Percentiles rank a stretch among this genome's conserved stretches.
These are phyloP conservation scores for Rhodocollybia butyracea DNA, from an alignment of 768 basidiomycete species.

Conservation along the genomic window DNA sequence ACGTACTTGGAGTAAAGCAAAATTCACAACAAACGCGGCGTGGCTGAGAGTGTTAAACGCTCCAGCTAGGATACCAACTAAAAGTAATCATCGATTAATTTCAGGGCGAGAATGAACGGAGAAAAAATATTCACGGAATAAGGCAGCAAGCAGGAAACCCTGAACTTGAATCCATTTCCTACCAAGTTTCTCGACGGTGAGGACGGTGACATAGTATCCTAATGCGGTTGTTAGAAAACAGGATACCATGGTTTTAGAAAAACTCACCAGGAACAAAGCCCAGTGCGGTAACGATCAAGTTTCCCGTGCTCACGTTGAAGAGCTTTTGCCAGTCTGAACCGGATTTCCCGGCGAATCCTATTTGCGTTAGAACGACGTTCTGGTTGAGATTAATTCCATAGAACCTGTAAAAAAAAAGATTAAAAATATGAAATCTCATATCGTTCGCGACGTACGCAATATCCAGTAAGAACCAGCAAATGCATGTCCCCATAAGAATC, in stretches of 20 bases:
- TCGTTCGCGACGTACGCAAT: conserved; percentile 45
- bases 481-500: conserved; percentile 61
- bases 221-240: background rate
- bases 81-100: background rate
- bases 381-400: conserved; percentile 76
- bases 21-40: conserved; percentile 65
- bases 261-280: conserved; percentile 72
- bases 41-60: conserved; percentile 55
- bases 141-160: conserved; percentile 67
- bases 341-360: conserved; percentile 58
- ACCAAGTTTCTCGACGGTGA: conserved; percentile 71
- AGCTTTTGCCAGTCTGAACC: conserved; percentile 63
- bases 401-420: conserved; percentile 39
- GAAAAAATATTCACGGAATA: conserved; percentile 50
- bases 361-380: conserved; percentile 71
- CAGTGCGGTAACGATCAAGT: conserved; percentile 68
- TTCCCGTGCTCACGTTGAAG: conserved; percentile 65
- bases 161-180: conserved; percentile 75
- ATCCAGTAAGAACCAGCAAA: conserved; percentile 76
- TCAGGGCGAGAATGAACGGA: conserved; percentile 13
- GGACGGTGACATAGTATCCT: conserved; percentile 69
- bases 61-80: conserved; percentile 68
- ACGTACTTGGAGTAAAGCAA: conserved; percentile 60
- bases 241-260: background rate
- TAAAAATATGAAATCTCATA: background rate